Conservation (phyloP, 2,329 filamentous ascomycete species). For the Cordyceps tenuipes region DNA sequence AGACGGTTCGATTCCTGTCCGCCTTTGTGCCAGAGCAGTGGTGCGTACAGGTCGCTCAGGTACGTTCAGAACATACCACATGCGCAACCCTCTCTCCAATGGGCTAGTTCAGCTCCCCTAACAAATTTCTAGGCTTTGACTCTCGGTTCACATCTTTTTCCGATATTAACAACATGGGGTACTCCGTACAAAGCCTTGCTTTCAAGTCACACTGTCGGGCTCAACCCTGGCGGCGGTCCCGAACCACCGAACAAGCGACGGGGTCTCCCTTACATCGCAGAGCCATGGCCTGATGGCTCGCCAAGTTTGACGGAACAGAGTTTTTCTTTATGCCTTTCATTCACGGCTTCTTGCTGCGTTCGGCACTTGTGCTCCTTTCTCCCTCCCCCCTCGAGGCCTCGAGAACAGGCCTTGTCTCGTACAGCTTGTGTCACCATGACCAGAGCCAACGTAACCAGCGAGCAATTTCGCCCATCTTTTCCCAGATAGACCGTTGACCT, state of each 20-base stretch:
- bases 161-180: background rate
- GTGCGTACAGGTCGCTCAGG: background rate
- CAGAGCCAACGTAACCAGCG: background rate
- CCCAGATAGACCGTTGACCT: background rate
- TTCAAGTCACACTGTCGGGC: conserved; percentile 3
- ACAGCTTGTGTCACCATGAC: background rate
- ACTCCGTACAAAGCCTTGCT: background rate
- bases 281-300: too few relatives aligned
- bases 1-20: background rate
- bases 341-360: background rate
- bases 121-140: background rate
- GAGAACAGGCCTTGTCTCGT: background rate
- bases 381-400: background rate
- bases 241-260: conserved; percentile 3
- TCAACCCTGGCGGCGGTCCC: background rate
- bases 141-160: background rate
- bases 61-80: background rate
- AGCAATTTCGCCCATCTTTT: background rate
- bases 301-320: too few relatives aligned
- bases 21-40: background rate
- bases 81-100: background rate
- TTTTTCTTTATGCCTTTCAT: background rate
- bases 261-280: background rate
- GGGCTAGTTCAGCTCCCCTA: background rate
- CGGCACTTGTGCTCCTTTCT: background rate